Conservation (phyloP, 306 rosid genomes). For the Morella rubra region DNA sequence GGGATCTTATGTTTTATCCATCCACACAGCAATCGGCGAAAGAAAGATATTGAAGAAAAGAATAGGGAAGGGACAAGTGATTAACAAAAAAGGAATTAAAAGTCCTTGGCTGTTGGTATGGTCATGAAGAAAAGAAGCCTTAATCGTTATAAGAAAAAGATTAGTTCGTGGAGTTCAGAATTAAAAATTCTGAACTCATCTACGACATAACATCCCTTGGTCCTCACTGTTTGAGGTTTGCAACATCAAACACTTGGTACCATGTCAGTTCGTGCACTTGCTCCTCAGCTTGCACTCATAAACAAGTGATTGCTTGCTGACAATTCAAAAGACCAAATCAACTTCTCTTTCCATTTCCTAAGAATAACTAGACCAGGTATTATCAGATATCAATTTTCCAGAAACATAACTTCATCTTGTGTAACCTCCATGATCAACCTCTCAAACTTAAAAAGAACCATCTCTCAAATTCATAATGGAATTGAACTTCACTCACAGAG, state of each 20-base stretch:
- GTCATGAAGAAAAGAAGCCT: not conserved
- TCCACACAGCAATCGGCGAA: not conserved
- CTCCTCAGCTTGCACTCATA: not conserved
- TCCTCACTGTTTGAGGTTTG: not conserved
- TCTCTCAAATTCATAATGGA: not conserved
- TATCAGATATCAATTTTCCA: not conserved
- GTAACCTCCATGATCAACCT: not conserved
- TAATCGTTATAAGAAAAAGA: not conserved
- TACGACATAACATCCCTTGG: not conserved
- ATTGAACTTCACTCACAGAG: slow-evolving; percentile 44
- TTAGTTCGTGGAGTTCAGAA: too few relatives aligned
- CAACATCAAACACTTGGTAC: not conserved
- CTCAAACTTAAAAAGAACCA: not conserved
- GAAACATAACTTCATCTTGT: not conserved
- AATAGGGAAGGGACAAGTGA: too few relatives aligned
- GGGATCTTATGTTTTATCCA: not conserved
- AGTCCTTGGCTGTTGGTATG: not conserved
- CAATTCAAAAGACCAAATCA: not conserved
- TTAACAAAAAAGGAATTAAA: too few relatives aligned
- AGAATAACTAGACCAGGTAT: not conserved
- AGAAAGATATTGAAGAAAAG: too few relatives aligned
- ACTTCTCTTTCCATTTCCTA: not conserved
- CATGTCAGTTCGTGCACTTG: not conserved
- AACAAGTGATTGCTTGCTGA: not conserved
- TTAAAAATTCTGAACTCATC: not conserved